Evolutionary conservation across 345 rosid genomes (phyloP).

Genomic region (Microcos paniculata): DNA sequence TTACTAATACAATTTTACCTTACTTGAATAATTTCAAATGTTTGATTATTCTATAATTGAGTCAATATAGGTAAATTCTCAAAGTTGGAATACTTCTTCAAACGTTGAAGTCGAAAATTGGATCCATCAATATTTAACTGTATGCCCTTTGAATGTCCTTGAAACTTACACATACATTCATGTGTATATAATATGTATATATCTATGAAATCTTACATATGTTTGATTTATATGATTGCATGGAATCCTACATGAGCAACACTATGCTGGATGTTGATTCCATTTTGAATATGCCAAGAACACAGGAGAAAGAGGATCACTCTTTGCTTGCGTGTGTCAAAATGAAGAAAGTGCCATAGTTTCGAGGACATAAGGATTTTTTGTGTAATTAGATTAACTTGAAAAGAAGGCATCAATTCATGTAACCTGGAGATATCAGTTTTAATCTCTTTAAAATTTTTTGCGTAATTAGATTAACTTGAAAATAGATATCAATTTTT

Average conservation of each 20-base stretch:
- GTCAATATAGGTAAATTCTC: neutral
- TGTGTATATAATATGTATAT: neutral
- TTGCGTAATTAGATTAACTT: too few relatives aligned
- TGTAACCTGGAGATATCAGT: too few relatives aligned
- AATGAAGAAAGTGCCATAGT: too few relatives aligned
- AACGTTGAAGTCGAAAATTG: neutral
- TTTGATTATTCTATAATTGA: too few relatives aligned
- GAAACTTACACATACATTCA: neutral
- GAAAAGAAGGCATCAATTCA: too few relatives aligned
- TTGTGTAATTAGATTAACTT: too few relatives aligned
- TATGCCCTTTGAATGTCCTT: neutral
- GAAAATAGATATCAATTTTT: too few relatives aligned
- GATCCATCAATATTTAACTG: too few relatives aligned
- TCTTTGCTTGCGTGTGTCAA: conserved; percentile 66
- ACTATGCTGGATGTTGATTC: neutral
- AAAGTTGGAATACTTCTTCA: neutral
- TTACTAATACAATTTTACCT: too few relatives aligned
- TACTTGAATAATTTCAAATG: too few relatives aligned
- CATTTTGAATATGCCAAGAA: neutral
- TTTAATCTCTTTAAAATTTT: too few relatives aligned
- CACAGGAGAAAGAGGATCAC: neutral
- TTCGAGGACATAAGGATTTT: too few relatives aligned
- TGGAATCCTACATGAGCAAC: neutral
- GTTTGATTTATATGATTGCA: neutral
- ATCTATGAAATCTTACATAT: neutral